Base-by-base conservation (phyloP, 202 grass and related monocot genomes). In the Panicum hallii region DNA sequence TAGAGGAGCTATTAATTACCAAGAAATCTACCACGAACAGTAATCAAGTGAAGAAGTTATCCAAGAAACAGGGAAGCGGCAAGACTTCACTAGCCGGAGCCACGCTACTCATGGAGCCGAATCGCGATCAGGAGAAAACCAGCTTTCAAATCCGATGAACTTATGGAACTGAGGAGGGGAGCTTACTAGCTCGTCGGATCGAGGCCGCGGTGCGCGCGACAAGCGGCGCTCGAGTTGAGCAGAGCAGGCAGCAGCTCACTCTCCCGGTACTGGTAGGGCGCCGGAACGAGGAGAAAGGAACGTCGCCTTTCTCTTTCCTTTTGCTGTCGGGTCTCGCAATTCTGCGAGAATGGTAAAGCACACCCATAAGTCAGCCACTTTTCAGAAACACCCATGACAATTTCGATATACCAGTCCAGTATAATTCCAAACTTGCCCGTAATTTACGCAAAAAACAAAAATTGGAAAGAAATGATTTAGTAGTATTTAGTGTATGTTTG, bases 101-200 rank as follows among this genome's bases (percentile, higher is more conserved):
- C 11, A 28, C 19, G 68, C 66, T 46, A 75, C 43, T 47, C 12
- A 67, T n/a, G 67, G 67, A 28, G 48, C 58, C 67, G 42, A 86
- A 67, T 43, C 30, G 50, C 44, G 67, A 83, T 68, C 68, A 50
- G 42, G 4, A 23, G 32, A 44, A 22, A 20, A 12, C 42, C 34
- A 62, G 79, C 49, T 49, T 58, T 32, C 41, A 19, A 16, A 58
- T 63, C 77, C 53, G 45, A 74, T 46, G 45, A 34, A 40, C 41
- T 69, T 52, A 70, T 63, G 23, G 55, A 70, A 72, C 23, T 9
- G 60, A 79, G 79, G 17, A 63, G 41, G 79, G 22, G 16, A 68
- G 40, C 84, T 83, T 46, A 90, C 88, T 60, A 78, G 44, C 50
- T 74, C 26, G 15, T 22, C 74, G 80, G 88, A 90, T 90, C 84